phyloP scores from a whole-genome alignment of 1,139 yeast species.

The Diutina rugosa region DNA sequence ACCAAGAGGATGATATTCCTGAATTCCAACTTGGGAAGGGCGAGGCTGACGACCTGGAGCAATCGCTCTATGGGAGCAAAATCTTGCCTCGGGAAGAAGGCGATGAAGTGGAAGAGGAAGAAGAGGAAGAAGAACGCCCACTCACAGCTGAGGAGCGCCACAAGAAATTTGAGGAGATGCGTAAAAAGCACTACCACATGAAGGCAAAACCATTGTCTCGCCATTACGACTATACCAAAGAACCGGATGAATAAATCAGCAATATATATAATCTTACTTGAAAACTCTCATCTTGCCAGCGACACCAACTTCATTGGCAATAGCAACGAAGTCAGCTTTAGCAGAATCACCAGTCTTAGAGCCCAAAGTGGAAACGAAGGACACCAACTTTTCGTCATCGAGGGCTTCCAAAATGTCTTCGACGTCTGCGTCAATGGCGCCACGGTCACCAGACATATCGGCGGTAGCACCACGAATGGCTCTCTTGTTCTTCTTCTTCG shows the following conservation, averaged over 20 bases:
- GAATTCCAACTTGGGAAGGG: conserved; percentile 32
- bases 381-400: conserved; percentile 63
- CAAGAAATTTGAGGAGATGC: conserved; percentile 55
- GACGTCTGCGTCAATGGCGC: conserved; percentile 65
- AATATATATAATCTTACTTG: background rate
- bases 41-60: conserved; percentile 10
- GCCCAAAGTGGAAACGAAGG: conserved; percentile 50
- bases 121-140: conserved; percentile 22
- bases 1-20: conserved; percentile 28
- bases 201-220: conserved; percentile 39
- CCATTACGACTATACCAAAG: background rate
- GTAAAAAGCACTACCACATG: conserved; percentile 67
- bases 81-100: conserved; percentile 13
- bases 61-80: conserved; percentile 28
- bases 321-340: background rate
- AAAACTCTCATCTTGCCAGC: background rate
- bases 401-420: conserved; percentile 68
- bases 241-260: background rate
- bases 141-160: conserved; percentile 52
- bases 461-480: conserved; percentile 71
- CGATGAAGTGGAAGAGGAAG: conserved; percentile 14
- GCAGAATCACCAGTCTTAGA: conserved; percentile 33
- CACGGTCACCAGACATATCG: conserved; percentile 69
- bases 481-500: conserved; percentile 97
- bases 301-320: background rate